phyloP scores from a whole-genome alignment of 257 asterid genomes.

The Lycium barbarum region DNA sequence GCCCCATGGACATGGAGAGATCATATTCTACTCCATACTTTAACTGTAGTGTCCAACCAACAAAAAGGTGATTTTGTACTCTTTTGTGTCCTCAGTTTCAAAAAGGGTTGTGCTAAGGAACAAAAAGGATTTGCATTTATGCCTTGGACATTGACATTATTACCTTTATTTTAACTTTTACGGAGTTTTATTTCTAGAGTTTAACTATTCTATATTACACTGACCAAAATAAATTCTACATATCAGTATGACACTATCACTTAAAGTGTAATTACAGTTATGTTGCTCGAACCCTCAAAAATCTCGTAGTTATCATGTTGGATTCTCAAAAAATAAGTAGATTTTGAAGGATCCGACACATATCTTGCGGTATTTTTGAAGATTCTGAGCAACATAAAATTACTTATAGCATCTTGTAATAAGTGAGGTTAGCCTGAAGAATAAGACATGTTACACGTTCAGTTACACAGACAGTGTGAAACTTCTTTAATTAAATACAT shows the following conservation, averaged over 20 bases:
- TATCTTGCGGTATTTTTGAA: background rate
- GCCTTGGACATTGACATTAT: background rate
- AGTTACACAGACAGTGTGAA: background rate
- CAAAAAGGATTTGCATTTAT: conserved; percentile 36
- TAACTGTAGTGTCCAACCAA: conserved; percentile 35
- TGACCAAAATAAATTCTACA: no score
- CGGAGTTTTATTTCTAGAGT: no score
- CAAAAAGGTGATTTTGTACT: conserved; percentile 57
- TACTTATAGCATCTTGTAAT: background rate
- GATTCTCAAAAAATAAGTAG: background rate
- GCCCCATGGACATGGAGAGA: conserved; percentile 20
- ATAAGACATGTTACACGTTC: background rate
- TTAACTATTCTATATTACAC: no score
- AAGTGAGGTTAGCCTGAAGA: background rate
- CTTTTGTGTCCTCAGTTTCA: conserved; percentile 29
- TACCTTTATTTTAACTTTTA: background rate
- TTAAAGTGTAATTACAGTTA: background rate
- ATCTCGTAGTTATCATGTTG: background rate
- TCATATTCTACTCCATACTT: conserved; percentile 34
- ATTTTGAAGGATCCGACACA: background rate
- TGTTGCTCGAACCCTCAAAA: background rate
- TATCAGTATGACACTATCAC: no score
- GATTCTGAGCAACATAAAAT: background rate
- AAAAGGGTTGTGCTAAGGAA: conserved; percentile 33
- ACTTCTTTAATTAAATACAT: background rate